Base-by-base conservation (phyloP, 768 basidiomycete genomes). In the Lyophyllum shimeji region DNA sequence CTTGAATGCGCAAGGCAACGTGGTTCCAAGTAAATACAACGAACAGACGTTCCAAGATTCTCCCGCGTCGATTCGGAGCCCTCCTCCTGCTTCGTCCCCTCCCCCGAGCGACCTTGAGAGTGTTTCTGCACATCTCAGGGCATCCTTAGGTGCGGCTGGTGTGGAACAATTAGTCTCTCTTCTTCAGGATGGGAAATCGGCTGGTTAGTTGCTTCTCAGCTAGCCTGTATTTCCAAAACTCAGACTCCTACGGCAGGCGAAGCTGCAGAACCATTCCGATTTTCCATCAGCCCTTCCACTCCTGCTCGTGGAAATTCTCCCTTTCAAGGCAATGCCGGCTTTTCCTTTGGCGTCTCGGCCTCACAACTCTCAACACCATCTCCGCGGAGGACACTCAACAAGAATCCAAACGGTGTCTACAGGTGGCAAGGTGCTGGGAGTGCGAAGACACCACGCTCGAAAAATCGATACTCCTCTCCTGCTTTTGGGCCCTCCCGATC, bases 381-480 rank as follows among this genome's bases (percentile, higher is more conserved):
- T 15, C 75, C 83, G 5, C 78, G 78, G 17, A 84, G 79, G 64
- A 84, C 78, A 9, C 71, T 92, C 7, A 66, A 77, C 20, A 82
- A 74, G 65, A 93, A 93, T 63, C 90, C 90, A 0, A 93, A 92
- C 65, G 90, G 90, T 20, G 65, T 72, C 31, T 87, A 87, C 69
- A 77, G 78, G 46, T 90, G 86, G 86, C 80, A 85, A 60, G 90
- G 90, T n/a, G 86, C 76, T 29, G 89, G 89, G 42, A 90, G 87
- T 61, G 83, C 90, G 12, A 84, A 80, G 62, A 72, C 76, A 18
- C 52, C 63, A 21, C 74, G 67, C 34, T 65, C 70, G 51, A 81
- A 81, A 46, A 90, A 89, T 67, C 84, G 88, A 42, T 89, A 84
- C 65, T 79, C 82, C 50, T 89, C 89, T 8, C 88, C 89, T 45